Base-by-base conservation (phyloP, 495 filamentous ascomycete genomes). In the Paragyromitra xinjiangensis region DNA sequence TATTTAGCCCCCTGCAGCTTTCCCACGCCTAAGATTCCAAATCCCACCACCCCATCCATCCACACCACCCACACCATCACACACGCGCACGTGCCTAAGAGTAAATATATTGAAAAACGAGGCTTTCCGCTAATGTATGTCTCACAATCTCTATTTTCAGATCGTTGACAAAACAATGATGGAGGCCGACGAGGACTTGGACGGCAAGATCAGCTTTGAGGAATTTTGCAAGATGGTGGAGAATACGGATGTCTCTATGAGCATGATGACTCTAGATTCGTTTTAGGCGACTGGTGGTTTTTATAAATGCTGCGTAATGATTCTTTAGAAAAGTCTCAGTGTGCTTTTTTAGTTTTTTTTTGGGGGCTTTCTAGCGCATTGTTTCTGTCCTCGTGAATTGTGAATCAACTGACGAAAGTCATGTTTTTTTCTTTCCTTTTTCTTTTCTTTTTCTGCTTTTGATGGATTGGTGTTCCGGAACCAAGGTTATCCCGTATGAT, bases 141-240 rank as follows among this genome's bases (percentile, higher is more conserved):
- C 77, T 72, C 63, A 63, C 61, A 72, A 78, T 50, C 34, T 64
- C 83, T 69, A 51, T 75, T 58, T 73, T 40, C 66, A 83, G 87
- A 94, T 94, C 78, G 95, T 99, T 74, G 95, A 99, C 86, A 99
- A 99, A 89, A 99, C 95, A 65, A 99, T 99, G 83, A 98, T 98
- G 95, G 95, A 99, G 86, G 96, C 95, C 56, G 95, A 99, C 84
- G 88, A 92, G 81, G 96, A 99, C 84, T 88, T 89, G 53, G 95
- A 99, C 85, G 95, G 95, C 78, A 97, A 97, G 88, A 98, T 99
- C 86, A 97, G 93, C 86, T 99, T 99, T 81, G 94, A 98, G 86
- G 95, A 99, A 87, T 99, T 99, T 85, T 93, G 89, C 63, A 92
- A 94, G 85, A 98, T 99, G 96, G 96, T 99, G 61, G 94, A 98